phyloP scores from a whole-genome alignment of 371 early-diverging fungal species.

The Coemansia sp. region DNA sequence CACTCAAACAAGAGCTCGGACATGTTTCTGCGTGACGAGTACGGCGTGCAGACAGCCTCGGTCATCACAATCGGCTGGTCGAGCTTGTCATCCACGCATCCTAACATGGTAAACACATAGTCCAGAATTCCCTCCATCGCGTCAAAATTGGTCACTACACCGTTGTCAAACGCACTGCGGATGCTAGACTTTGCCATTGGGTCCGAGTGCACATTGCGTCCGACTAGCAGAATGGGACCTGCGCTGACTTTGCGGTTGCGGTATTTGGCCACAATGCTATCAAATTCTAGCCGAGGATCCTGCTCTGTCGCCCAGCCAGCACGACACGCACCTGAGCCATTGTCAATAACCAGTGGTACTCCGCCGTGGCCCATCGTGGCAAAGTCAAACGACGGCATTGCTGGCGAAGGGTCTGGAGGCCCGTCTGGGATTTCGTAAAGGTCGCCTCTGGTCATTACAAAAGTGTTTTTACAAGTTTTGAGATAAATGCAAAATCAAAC shows the following conservation, averaged over 20 bases:
- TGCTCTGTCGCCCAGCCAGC: constrained; percentile 82
- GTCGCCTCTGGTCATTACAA: constrained; percentile 11
- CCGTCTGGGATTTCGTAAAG: constrained; percentile 53
- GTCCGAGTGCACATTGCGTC: constrained; percentile 73
- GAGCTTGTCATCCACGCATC: constrained; percentile 66
- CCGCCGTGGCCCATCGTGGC: constrained; percentile 51
- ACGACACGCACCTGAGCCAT: constrained; percentile 76
- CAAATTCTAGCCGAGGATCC: constrained; percentile 65
- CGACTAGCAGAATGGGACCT: constrained; percentile 64
- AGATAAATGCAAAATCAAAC: not conserved
- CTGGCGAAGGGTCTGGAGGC: constrained; percentile 47
- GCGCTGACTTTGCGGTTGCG: constrained; percentile 68
- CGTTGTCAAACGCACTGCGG: constrained; percentile 73
- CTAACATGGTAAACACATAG: constrained; percentile 79
- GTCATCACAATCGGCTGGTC: constrained; percentile 83
- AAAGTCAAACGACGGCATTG: constrained; percentile 55
- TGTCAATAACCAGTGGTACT: constrained; percentile 66
- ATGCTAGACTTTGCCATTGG: constrained; percentile 66
- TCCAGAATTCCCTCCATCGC: constrained; percentile 77
- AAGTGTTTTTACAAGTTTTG: not conserved
- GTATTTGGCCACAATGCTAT: constrained; percentile 78
- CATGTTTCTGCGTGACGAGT: constrained; percentile 70
- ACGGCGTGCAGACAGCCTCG: constrained; percentile 78
- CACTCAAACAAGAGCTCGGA: constrained; percentile 86
- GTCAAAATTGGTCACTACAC: constrained; percentile 51